A percentile compares a stretch with the other conserved stretches of the same genome.
phyloP scores from a whole-genome alignment of 2,329 filamentous ascomycete species.

The Moelleriella libera region DNA sequence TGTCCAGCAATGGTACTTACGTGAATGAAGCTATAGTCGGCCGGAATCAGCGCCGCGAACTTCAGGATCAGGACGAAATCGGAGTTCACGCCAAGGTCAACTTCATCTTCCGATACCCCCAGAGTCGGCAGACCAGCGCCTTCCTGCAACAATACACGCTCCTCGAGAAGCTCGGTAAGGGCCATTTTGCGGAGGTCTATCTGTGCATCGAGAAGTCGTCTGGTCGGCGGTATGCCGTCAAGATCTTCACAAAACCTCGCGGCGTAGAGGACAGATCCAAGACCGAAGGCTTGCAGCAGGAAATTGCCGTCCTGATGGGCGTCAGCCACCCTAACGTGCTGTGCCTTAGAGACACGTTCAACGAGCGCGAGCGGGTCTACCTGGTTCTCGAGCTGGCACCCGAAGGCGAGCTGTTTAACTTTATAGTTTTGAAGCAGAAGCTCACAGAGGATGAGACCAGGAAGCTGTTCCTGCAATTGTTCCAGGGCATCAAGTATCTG shows the following conservation, averaged over 20 bases:
- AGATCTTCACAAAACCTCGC: conserved; percentile 78
- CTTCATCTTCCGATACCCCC: conserved; percentile 86
- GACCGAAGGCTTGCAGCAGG: conserved; percentile 78
- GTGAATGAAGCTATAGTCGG: conserved; percentile 86
- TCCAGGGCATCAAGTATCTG: conserved; percentile 88
- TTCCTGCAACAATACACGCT: conserved; percentile 82
- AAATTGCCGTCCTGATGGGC: conserved; percentile 94
- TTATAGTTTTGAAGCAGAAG: conserved; percentile 83
- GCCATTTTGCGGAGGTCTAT: conserved; percentile 90
- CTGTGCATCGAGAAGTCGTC: conserved; percentile 75
- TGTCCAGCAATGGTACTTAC: conserved; percentile 93
- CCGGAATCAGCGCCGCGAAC: conserved; percentile 77
- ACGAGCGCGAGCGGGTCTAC: conserved; percentile 82
- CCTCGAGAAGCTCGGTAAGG: conserved; percentile 77
- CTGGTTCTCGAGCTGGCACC: conserved; percentile 80
- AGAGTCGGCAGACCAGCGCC: conserved; percentile 54
- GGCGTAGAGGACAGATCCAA: conserved; percentile 75
- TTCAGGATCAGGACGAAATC: conserved; percentile 84
- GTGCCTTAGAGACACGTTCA: conserved; percentile 89
- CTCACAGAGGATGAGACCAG: conserved; percentile 72
- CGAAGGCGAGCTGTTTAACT: conserved; percentile 92
- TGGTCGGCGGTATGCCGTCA: conserved; percentile 78
- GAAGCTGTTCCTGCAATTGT: conserved; percentile 79
- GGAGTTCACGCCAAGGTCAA: conserved; percentile 71
- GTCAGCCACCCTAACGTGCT: conserved; percentile 89